phyloP scores from a whole-genome alignment of 2,329 filamentous ascomycete genomes.

The Botrytis sinoallii region DNA sequence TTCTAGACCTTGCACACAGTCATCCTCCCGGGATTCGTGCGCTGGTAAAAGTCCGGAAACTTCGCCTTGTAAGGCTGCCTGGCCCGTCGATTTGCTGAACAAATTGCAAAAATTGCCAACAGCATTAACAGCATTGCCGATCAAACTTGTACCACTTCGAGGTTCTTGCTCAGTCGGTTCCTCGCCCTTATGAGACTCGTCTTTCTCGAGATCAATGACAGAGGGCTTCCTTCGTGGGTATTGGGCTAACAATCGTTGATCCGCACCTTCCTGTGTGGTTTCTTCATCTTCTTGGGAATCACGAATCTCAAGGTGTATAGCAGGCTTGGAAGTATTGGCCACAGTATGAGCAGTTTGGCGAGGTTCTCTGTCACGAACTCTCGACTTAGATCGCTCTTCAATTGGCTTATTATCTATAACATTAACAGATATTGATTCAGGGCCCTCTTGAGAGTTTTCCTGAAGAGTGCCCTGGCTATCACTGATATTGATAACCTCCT shows the following conservation, averaged over 20 bases:
- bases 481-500: conserved; percentile 9
- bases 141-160: not conserved
- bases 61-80: not conserved
- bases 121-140: not conserved
- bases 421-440: not conserved
- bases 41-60: no score
- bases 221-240: not conserved
- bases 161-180: no score
- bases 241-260: not conserved
- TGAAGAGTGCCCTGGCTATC: conserved; percentile 10
- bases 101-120: not conserved
- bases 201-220: not conserved
- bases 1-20: not conserved
- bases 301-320: not conserved
- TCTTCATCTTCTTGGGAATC: conserved; percentile 7
- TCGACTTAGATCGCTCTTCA: not conserved
- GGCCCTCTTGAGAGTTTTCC: not conserved
- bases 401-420: not conserved
- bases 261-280: not conserved
- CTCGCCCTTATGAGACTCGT: not conserved
- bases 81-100: not conserved
- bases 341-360: not conserved
- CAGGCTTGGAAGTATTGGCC: not conserved
- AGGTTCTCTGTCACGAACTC: not conserved
- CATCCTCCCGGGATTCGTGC: not conserved